Base-by-base conservation (phyloP, 2,329 filamentous ascomycete genomes). In the Microcyclosporella mali region DNA sequence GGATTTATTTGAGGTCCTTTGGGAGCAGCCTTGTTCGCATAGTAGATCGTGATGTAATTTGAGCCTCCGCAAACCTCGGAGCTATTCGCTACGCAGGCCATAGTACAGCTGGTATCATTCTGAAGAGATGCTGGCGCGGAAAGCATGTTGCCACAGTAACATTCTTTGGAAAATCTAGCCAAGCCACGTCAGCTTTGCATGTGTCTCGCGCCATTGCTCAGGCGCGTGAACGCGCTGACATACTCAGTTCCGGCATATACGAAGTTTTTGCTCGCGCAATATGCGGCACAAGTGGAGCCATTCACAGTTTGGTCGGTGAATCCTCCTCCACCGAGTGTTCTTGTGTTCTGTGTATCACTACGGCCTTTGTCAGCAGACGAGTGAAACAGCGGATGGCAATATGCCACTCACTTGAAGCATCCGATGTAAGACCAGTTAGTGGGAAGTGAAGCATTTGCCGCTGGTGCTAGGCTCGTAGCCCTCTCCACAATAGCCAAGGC, bases 71-170 rank as follows among this genome's bases (percentile, higher is more conserved):
- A 63, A 18, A 49, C 54, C 43, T 62, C 57, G 3, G 49, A 51
- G 1, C 37, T 43, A 38, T 62, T 60, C n/a, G 56, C 57, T 16
- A 48, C 37, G 41, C 60, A 63, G 9, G 46, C 33, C 54, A 57
- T 61, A 25, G 40, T 51, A 46, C 60, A 63, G 29, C 49, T 45
- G 28, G 46, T 46, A 35, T 57, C 52, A 15, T 47, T 38, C 14
- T 53, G 44, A 9, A 51, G 25, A 7, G 53, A 47, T 6, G 49
- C 47, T 15, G 48, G 46, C 12, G 45, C 50, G n/a, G 45, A 44
- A 8, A 49, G 44, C n/a, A 50, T 37, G 17, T 58, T 58, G 12
- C 52, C 56, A 31, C 56, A 56, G 27, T 48, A 56, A 35, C 53
- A 52, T 36, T 50, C 45, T 6, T 46, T 16, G 4, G 27, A 16